phyloP scores from a whole-genome alignment of 179 eudicot species.

The Nepenthes alata region DNA sequence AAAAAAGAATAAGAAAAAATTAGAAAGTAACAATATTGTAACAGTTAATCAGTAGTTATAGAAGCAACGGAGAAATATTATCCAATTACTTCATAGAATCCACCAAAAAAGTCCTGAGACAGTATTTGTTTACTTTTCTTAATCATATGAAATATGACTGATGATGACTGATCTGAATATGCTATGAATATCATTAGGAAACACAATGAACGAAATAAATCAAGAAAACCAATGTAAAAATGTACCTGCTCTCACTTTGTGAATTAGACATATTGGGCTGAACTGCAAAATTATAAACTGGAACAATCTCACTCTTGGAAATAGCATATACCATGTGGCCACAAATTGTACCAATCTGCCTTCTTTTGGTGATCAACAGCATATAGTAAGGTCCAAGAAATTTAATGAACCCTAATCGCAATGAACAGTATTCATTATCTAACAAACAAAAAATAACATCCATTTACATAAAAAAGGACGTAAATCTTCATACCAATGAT shows the following conservation, averaged over 20 bases:
- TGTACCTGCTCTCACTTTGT: constrained; percentile 66
- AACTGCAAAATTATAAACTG: constrained; percentile 48
- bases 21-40: not conserved
- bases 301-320: constrained; percentile 69
- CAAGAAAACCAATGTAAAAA: not conserved
- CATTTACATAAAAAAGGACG: constrained; percentile 3
- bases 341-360: constrained; percentile 67
- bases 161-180: too few species aligned
- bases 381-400: constrained; percentile 93
- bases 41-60: too few species aligned
- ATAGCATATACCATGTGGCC: constrained; percentile 73
- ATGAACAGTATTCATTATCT: not conserved
- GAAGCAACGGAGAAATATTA: too few species aligned
- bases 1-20: too few species aligned
- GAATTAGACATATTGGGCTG: constrained; percentile 25
- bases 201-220: not conserved
- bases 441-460: not conserved
- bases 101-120: too few species aligned
- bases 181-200: too few species aligned
- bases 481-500: constrained; percentile 61
- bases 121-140: too few species aligned
- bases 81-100: too few species aligned
- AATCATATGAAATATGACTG: too few species aligned
- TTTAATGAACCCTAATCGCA: constrained; percentile 53
- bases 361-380: constrained; percentile 74